These are phyloP conservation scores for Colletotrichum sp. DNA, from an alignment of 2,329 filamentous ascomycete genomes.

Conservation along the genomic window DNA sequence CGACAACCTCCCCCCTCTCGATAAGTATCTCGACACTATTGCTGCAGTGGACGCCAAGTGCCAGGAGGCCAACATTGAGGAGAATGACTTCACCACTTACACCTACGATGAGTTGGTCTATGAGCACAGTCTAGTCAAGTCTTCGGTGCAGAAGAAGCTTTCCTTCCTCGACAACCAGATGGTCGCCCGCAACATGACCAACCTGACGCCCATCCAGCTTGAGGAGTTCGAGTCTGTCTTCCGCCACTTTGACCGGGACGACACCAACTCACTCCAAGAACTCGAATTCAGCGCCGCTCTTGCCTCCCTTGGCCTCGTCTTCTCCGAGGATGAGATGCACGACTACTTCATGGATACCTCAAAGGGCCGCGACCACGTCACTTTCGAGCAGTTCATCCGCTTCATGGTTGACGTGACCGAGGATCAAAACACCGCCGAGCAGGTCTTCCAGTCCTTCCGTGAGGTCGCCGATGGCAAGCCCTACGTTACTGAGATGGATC, in stretches of 20 bases:
- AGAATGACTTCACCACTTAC: slow-evolving; percentile 99
- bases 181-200: slow-evolving; percentile 98
- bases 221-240: slow-evolving; percentile 99
- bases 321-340: slow-evolving; percentile 98
- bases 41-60: slow-evolving; percentile 87
- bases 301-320: slow-evolving; percentile 93
- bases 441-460: slow-evolving; percentile 96
- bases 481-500: slow-evolving; percentile 97
- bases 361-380: slow-evolving; percentile 78
- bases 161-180: slow-evolving; percentile 98
- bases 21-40: slow-evolving; percentile 89
- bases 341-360: slow-evolving; percentile 91
- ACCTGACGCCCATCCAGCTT: slow-evolving; percentile 95
- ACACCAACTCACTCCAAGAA: slow-evolving; percentile 88
- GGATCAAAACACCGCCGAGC: slow-evolving; percentile 97
- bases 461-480: slow-evolving; percentile 99
- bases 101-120: slow-evolving; percentile 96
- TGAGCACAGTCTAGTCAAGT: slow-evolving; percentile 89
- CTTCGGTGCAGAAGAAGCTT: slow-evolving; percentile 93
- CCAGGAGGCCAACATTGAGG: slow-evolving; percentile 95
- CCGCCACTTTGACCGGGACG: slow-evolving; percentile 94
- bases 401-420: slow-evolving; percentile 99
- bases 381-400: slow-evolving; percentile 97
- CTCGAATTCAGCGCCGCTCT: slow-evolving; percentile 95
- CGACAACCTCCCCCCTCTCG: slow-evolving; percentile 85